These are phyloP conservation scores for Fusarium illudens DNA, from an alignment of 2,329 filamentous ascomycete species.

Conservation along the genomic window DNA sequence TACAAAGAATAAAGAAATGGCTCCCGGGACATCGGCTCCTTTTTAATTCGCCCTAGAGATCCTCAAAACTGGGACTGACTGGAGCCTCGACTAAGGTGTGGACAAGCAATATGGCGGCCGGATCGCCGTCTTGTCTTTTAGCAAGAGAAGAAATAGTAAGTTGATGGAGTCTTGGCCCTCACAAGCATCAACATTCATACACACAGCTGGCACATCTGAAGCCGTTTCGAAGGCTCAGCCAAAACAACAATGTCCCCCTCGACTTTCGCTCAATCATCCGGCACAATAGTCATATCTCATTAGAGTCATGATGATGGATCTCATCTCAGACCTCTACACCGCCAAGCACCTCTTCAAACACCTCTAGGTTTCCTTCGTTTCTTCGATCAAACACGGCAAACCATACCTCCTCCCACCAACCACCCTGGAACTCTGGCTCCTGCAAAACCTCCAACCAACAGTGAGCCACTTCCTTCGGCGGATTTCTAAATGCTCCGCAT, in stretches of 20 bases:
- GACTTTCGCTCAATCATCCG: neutral
- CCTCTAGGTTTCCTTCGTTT: slow-evolving; percentile 58
- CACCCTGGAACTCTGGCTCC: slow-evolving; percentile 68
- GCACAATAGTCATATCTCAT: neutral
- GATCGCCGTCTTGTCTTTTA: neutral
- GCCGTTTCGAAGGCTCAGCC: neutral
- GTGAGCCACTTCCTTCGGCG: slow-evolving; percentile 65
- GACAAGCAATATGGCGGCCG: neutral
- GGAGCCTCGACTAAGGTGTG: neutral
- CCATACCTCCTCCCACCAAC: slow-evolving; percentile 70
- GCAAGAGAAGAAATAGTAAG: neutral
- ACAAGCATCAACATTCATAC: neutral
- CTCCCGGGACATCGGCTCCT: neutral
- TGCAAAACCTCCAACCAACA: slow-evolving; percentile 69
- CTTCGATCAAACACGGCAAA: slow-evolving; percentile 67
- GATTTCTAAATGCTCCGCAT: slow-evolving; percentile 73
- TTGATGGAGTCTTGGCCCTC: neutral
- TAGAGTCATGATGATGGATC: neutral
- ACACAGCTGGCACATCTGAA: neutral
- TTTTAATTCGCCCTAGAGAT: neutral
- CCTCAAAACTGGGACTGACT: neutral
- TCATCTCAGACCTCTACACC: slow-evolving; percentile 44
- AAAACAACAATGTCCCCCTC: neutral
- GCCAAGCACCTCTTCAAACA: slow-evolving; percentile 57
- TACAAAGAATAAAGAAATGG: neutral